phyloP scores from a whole-genome alignment of 805 yeast species.

The Kluyveromyces dobzhanskii region DNA sequence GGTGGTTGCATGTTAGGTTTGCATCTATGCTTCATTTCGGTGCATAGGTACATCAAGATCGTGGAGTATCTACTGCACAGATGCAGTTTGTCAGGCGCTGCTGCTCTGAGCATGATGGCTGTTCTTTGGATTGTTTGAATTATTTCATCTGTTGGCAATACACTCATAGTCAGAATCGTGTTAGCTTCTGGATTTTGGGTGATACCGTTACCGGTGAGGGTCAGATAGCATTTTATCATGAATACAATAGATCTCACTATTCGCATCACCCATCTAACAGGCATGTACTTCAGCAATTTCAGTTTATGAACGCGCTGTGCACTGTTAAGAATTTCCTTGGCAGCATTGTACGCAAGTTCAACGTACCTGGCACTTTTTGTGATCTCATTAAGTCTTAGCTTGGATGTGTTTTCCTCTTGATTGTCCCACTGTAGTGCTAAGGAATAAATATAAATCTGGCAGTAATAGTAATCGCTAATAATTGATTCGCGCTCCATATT shows the following conservation, averaged over 20 bases:
- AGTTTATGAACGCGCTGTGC: slow-evolving; percentile 62
- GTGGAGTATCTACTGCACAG: slow-evolving; percentile 73
- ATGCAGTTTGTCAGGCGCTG: slow-evolving; percentile 86
- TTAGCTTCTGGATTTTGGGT: slow-evolving; percentile 32
- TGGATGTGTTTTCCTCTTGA: slow-evolving; percentile 17
- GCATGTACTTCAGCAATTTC: slow-evolving; percentile 64
- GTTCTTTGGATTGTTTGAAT: slow-evolving; percentile 58
- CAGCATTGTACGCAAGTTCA: slow-evolving; percentile 74
- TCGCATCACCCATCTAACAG: slow-evolving; percentile 86
- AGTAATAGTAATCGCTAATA: slow-evolving; percentile 76
- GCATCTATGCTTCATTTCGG: slow-evolving; percentile 54
- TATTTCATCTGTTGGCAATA: slow-evolving; percentile 65
- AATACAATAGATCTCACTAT: slow-evolving; percentile 85
- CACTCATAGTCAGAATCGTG: slow-evolving; percentile 48
- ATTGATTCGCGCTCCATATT: slow-evolving; percentile 59
- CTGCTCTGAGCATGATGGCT: slow-evolving; percentile 66
- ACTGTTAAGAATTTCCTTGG: slow-evolving; percentile 66
- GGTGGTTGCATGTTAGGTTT: slow-evolving; percentile 24
- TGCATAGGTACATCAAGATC: slow-evolving; percentile 64
- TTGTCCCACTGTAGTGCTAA: slow-evolving; percentile 57
- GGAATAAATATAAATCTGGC: slow-evolving; percentile 76
- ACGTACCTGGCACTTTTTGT: slow-evolving; percentile 68
- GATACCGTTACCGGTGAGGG: slow-evolving; percentile 36
- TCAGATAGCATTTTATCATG: slow-evolving; percentile 74
- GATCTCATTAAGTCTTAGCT: slow-evolving; percentile 57